Percentiles rank a stretch among this genome's conserved stretches.
These are phyloP conservation scores for Mollisiaceae sp. DNA, from an alignment of 2,329 filamentous ascomycete genomes.

Conservation along the genomic window DNA sequence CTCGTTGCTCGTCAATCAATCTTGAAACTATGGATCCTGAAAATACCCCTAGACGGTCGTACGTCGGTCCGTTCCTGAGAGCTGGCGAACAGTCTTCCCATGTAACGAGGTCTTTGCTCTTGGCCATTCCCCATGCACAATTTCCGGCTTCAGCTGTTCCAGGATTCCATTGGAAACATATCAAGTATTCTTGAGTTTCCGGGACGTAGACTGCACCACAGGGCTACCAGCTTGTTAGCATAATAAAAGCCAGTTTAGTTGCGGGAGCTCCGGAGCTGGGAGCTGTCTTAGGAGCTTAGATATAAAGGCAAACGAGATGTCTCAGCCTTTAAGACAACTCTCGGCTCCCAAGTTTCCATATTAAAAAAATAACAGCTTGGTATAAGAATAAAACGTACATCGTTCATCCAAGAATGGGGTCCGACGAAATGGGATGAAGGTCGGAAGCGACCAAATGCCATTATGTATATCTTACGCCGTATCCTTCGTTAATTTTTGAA, in stretches of 20 bases:
- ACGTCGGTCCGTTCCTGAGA: constrained; percentile 26
- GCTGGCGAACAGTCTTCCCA: constrained; percentile 49
- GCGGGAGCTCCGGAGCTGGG: too few relatives aligned
- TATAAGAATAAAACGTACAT: constrained; percentile 38
- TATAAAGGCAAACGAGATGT: too few relatives aligned
- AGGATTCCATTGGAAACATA: constrained; percentile 69
- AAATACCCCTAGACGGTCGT: constrained; percentile 34
- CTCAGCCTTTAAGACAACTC: too few relatives aligned
- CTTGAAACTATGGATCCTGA: constrained; percentile 31
- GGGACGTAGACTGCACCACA: constrained; percentile 57
- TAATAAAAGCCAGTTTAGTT: too few relatives aligned
- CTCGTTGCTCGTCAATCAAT: constrained; percentile 27
- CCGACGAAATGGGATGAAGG: constrained; percentile 56
- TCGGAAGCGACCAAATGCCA: constrained; percentile 30
- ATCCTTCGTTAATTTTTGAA: too few relatives aligned
- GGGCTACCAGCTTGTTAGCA: constrained; percentile 42
- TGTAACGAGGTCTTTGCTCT: constrained; percentile 62
- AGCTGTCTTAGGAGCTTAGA: too few relatives aligned
- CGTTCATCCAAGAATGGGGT: constrained; percentile 59
- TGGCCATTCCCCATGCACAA: constrained; percentile 70
- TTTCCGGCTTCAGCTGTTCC: constrained; percentile 55
- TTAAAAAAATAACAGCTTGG: too few relatives aligned
- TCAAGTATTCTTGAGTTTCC: constrained; percentile 56
- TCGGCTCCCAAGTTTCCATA: too few relatives aligned
- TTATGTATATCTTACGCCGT: neutral